phyloP scores from a whole-genome alignment of 345 rosid genomes.

The Lepidium aucheri region DNA sequence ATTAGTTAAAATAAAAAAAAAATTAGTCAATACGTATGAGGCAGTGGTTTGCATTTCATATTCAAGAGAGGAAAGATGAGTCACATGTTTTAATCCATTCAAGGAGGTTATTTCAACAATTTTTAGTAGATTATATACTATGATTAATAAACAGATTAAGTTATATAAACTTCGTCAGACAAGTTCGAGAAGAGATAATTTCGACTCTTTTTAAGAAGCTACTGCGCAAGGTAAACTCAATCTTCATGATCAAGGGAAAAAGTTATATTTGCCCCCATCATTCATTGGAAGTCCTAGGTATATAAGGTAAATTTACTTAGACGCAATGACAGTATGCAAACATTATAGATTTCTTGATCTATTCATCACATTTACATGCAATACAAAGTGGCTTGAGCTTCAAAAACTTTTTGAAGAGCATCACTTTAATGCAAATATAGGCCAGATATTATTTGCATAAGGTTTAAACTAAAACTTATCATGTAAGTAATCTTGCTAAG shows the following conservation, averaged over 20 bases:
- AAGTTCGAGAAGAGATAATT: too few species aligned
- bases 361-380: not conserved
- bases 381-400: not conserved
- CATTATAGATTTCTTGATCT: not conserved
- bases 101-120: too few species aligned
- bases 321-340: not conserved
- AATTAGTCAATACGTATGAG: not conserved
- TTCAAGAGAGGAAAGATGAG: not conserved
- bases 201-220: too few species aligned
- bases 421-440: not conserved
- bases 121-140: too few species aligned
- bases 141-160: too few species aligned
- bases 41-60: not conserved
- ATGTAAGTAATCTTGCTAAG: not conserved
- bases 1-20: too few species aligned
- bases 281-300: not conserved
- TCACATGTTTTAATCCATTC: too few species aligned
- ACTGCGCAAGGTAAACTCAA: too few species aligned
- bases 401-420: not conserved
- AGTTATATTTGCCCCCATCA: not conserved
- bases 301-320: not conserved
- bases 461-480: not conserved
- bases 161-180: too few species aligned
- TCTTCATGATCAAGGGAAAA: too few species aligned
- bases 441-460: not conserved